Evolutionary conservation across 768 basidiomycete genomes (phyloP).

Genomic region (Suillus variegatus): DNA sequence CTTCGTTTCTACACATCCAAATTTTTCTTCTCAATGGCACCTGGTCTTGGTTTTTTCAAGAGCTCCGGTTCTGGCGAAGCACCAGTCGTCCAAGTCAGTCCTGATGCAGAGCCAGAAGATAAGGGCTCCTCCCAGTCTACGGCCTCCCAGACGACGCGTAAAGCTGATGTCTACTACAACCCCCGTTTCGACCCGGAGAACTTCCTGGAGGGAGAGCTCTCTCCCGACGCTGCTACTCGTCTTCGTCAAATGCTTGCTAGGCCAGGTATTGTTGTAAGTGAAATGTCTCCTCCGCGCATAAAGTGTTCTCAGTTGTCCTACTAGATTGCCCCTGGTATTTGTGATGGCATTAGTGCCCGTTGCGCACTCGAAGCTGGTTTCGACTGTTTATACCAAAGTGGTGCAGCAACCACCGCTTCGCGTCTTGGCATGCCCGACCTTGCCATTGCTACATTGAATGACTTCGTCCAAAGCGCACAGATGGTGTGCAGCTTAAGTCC

Average conservation of each 20-base stretch:
- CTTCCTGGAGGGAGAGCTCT: constrained; percentile 68
- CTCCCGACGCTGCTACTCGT: constrained; percentile 67
- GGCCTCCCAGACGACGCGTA: constrained; percentile 17
- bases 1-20: constrained; percentile 8
- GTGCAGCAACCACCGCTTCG: constrained; percentile 80
- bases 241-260: constrained; percentile 69
- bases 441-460: constrained; percentile 76
- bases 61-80: constrained; percentile 9
- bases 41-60: constrained; percentile 36
- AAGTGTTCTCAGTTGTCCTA: constrained; percentile 6
- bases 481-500: constrained; percentile 72
- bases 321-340: constrained; percentile 76
- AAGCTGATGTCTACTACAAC: constrained; percentile 54
- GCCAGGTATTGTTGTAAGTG: constrained; percentile 73
- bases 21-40: constrained; percentile 24
- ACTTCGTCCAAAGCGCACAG: constrained; percentile 70
- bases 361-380: constrained; percentile 83
- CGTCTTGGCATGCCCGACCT: constrained; percentile 78
- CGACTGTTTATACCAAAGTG: constrained; percentile 76
- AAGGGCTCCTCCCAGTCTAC: constrained; percentile 1
- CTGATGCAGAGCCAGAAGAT: constrained; percentile 12
- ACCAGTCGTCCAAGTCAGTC: constrained; percentile 1
- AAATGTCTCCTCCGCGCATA: not conserved
- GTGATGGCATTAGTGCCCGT: constrained; percentile 78
- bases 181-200: constrained; percentile 68